A percentile compares a stretch with the other conserved stretches of the same genome.
Conservation (phyloP, 305 asterid species). For the Nicotiana rustica region DNA sequence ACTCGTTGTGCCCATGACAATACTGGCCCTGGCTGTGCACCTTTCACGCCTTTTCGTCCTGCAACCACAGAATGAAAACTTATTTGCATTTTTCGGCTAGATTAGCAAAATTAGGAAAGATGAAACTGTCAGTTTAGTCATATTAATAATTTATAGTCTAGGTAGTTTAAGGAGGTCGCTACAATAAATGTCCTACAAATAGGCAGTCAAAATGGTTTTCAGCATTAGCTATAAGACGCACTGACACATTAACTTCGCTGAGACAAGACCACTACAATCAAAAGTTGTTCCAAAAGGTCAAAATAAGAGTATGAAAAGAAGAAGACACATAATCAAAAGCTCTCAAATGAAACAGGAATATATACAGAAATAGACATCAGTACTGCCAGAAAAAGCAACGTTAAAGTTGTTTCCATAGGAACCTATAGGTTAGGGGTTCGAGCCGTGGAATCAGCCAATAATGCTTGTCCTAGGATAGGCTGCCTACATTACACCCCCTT, state of each 20-base stretch:
- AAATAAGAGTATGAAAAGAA: neutral
- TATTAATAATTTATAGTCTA: neutral
- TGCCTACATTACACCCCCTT: too few relatives aligned
- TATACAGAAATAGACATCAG: neutral
- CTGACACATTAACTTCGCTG: neutral
- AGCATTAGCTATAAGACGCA: neutral
- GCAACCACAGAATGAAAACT: conserved; percentile 23
- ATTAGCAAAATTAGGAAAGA: neutral
- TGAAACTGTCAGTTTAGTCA: neutral
- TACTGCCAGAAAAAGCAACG: neutral
- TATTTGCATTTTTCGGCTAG: neutral
- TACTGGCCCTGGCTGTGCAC: conserved; percentile 58
- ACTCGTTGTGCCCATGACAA: conserved; percentile 53
- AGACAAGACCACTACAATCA: neutral
- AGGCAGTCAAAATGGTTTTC: neutral
- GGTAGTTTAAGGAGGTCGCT: conserved; percentile 3
- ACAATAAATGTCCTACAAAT: neutral
- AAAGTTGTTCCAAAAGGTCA: neutral
- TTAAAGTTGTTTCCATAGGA: too few relatives aligned
- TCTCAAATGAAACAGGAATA: conserved; percentile 2
- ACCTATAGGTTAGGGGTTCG: too few relatives aligned
- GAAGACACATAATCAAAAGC: neutral
- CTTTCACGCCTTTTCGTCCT: conserved; percentile 58
- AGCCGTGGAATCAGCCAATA: too few relatives aligned
- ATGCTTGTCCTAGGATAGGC: too few relatives aligned